phyloP scores from a whole-genome alignment of 139 green algal species.

The Gonium pectorale region DNA sequence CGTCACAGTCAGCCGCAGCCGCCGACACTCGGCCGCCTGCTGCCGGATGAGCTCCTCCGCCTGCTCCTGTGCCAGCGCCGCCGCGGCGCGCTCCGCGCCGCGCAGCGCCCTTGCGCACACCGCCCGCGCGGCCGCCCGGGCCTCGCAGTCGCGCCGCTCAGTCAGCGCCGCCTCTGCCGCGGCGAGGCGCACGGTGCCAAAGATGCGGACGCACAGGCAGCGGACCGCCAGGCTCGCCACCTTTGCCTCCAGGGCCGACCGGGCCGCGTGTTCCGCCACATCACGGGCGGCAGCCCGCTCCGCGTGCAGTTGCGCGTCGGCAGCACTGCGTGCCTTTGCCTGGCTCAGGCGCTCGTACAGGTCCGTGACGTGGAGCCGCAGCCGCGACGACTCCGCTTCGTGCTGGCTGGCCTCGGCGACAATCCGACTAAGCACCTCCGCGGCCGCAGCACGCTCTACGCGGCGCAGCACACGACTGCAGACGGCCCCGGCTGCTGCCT shows the following conservation, averaged over 20 bases:
- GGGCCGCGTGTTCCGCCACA: not conserved
- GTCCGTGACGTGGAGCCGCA: constrained; percentile 4
- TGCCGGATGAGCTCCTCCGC: not conserved
- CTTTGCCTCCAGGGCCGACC: not conserved
- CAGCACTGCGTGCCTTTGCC: not conserved
- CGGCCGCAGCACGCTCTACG: too few species aligned
- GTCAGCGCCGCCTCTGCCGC: not conserved
- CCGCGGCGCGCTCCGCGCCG: not conserved
- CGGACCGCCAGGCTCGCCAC: not conserved
- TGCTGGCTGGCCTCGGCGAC: too few species aligned
- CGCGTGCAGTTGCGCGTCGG: not conserved
- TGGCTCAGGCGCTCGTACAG: constrained; percentile 14
- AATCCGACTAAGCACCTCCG: too few species aligned
- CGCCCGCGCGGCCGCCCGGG: not conserved
- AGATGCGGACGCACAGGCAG: not conserved
- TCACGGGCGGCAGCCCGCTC: not conserved
- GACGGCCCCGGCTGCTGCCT: too few species aligned
- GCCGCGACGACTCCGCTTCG: not conserved
- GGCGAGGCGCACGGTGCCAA: not conserved
- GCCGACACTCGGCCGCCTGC: too few species aligned
- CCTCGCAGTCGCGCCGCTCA: not conserved
- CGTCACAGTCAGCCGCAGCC: too few species aligned
- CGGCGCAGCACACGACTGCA: too few species aligned
- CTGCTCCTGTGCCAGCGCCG: not conserved
- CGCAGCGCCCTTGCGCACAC: not conserved